phyloP scores from a whole-genome alignment of 2,329 filamentous ascomycete genomes.

The Fonsecaea monophora region DNA sequence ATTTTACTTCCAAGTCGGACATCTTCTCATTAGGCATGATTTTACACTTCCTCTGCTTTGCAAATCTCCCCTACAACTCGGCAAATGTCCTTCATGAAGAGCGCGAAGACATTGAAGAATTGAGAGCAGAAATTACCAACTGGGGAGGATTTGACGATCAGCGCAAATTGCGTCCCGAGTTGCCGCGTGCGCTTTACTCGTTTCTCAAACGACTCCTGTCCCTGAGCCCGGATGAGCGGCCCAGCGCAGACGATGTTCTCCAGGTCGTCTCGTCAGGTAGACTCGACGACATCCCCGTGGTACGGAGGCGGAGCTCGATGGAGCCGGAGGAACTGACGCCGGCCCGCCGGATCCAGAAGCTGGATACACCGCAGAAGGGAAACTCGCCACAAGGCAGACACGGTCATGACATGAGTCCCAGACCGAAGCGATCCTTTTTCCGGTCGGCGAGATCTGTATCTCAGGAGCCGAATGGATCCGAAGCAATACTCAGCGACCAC shows the following conservation, averaged over 20 bases:
- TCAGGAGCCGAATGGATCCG: slow-evolving; percentile 18
- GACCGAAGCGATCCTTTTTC: slow-evolving; percentile 21
- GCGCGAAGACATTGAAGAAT: slow-evolving; percentile 83
- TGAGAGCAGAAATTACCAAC: slow-evolving; percentile 81
- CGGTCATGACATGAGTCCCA: slow-evolving; percentile 7
- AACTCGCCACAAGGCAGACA: slow-evolving; percentile 29
- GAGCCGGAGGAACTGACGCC: slow-evolving; percentile 40
- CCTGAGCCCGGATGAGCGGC: slow-evolving; percentile 75
- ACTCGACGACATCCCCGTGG: slow-evolving; percentile 34
- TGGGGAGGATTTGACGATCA: slow-evolving; percentile 90
- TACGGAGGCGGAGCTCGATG: slow-evolving; percentile 31
- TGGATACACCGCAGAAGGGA: slow-evolving; percentile 34
- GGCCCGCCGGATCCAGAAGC: slow-evolving; percentile 34
- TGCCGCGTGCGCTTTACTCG: slow-evolving; percentile 84
- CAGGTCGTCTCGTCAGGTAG: slow-evolving; percentile 74
- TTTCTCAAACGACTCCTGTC: slow-evolving; percentile 82
- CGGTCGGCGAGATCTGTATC: slow-evolving; percentile 12
- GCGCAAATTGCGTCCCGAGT: slow-evolving; percentile 74
- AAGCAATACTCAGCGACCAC: slow-evolving; percentile 8
- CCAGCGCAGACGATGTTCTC: slow-evolving; percentile 85
- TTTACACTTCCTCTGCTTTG: slow-evolving; percentile 97
- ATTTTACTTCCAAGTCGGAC: slow-evolving; percentile 96
- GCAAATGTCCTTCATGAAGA: slow-evolving; percentile 89
- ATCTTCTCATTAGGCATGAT: slow-evolving; percentile 99
- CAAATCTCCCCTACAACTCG: slow-evolving; percentile 80